These are phyloP conservation scores for Mollisia scopiformis DNA, from an alignment of 2,329 filamentous ascomycete genomes.

Conservation along the genomic window DNA sequence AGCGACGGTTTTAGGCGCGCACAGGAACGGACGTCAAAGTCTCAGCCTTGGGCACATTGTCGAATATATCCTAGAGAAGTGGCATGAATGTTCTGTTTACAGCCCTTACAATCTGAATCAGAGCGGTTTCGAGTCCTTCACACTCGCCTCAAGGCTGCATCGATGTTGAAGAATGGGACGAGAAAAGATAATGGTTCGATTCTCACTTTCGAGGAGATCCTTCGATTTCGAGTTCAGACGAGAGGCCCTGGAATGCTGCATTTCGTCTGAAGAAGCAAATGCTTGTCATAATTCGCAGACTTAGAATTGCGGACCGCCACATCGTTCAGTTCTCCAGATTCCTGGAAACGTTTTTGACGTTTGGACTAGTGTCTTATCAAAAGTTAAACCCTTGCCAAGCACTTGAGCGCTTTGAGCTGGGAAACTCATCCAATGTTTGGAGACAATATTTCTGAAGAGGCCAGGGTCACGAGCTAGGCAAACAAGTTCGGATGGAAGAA, in stretches of 20 bases:
- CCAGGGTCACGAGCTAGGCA: background rate
- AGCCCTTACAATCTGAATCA: conserved; percentile 2
- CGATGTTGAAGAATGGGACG: conserved; percentile 3
- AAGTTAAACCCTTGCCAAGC: background rate
- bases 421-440: background rate
- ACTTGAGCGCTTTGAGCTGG: background rate
- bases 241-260: background rate
- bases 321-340: background rate
- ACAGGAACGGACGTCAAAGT: conserved; percentile 4
- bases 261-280: background rate
- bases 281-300: background rate
- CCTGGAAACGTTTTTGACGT: background rate
- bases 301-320: background rate
- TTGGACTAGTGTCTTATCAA: background rate
- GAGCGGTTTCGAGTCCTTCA: background rate
- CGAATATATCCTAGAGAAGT: background rate
- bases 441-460: background rate
- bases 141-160: background rate
- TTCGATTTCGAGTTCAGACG: background rate
- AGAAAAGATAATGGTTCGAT: conserved; percentile 4
- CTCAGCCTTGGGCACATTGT: conserved; percentile 2
- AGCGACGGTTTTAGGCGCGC: conserved; percentile 1
- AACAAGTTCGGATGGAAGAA: background rate
- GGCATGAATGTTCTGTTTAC: conserved; percentile 6
- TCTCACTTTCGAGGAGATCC: background rate